Base-by-base conservation (phyloP, 345 rosid species). In the Rhizophora mangle region DNA sequence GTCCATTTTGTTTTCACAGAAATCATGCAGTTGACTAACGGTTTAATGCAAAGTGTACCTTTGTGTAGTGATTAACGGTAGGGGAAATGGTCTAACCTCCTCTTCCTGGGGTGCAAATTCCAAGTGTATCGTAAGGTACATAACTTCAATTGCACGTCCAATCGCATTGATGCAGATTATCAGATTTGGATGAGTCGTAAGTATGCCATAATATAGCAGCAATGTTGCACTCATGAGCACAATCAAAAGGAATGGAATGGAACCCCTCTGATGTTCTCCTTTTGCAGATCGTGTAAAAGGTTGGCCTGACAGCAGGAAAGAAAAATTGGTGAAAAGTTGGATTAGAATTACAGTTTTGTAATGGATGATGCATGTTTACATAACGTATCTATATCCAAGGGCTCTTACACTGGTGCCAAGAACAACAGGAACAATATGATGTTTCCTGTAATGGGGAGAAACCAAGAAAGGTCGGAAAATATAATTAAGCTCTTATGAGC, bases 381-480 rank as follows among this genome's bases (percentile, higher is more conserved):
- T 39, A 46, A 18, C 13, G n/a, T 16, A 29, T 24, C 6, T 6
- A 18, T 55, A 5, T 21, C 8, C 5, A 61, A 69, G 26, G 2
- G 59, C 68, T 16, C 69, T 68, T 74, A 74, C 73, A 59, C 24
- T 21, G 78, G 78, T 6, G 78, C 73, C 69, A 74, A 58, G 70
- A 74, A 74, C 61, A 69, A 65, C 69, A 59, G 1, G 53, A 64
- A 64, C 31, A 69, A 56, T 31, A 74, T 29, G 9, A 68, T 56
- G 39, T 68, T 68, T 18, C 68, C 78, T 74, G 51, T 32, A 11
- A 37, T 20, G 24, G 62, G 29, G 16, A 11, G 13, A 60, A 53
- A 46, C 1, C 16, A 56, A 20, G 2, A 64, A 21, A 3, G 8
- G 34, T 61, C 49, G 20, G 4, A 22, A n/a, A 19, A 3, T 34